A percentile compares a stretch with the other conserved stretches of the same genome.
These are phyloP conservation scores for Cladosporium austrohemisphaericum DNA, from an alignment of 2,329 filamentous ascomycete species.

Conservation along the genomic window DNA sequence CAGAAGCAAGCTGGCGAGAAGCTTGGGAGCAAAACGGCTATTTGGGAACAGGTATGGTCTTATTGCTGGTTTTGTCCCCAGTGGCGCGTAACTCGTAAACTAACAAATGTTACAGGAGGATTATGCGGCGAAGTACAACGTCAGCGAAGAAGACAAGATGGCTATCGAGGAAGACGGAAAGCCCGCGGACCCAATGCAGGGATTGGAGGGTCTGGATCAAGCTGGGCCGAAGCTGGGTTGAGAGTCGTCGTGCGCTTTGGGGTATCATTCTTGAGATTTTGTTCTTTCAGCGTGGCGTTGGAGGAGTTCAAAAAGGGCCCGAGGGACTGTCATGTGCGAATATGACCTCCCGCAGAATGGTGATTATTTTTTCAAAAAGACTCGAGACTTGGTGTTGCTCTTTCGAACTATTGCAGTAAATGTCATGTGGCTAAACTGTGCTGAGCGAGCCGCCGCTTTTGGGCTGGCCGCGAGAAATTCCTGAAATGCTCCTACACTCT, in stretches of 20 bases:
- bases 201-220: slow-evolving; percentile 86
- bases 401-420: too few species aligned
- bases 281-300: slow-evolving; percentile 9
- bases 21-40: slow-evolving; percentile 83
- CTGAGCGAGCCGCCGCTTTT: neutral
- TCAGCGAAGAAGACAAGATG: slow-evolving; percentile 71
- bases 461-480: neutral
- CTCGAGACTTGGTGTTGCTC: too few species aligned
- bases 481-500: neutral
- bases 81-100: too few species aligned
- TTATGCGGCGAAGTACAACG: slow-evolving; percentile 85
- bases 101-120: slow-evolving; percentile 64
- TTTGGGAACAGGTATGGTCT: slow-evolving; percentile 99
- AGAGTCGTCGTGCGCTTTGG: slow-evolving; percentile 27
- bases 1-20: slow-evolving; percentile 86
- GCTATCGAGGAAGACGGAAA: slow-evolving; percentile 51
- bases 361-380: too few species aligned
- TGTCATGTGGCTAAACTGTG: neutral
- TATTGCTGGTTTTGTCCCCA: too few species aligned
- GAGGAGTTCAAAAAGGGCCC: neutral
- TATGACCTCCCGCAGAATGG: too few species aligned
- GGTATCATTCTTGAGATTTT: neutral
- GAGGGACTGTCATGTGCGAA: neutral
- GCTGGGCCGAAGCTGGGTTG: slow-evolving; percentile 81
- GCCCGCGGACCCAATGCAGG: slow-evolving; percentile 88